A percentile compares a stretch with the other conserved stretches of the same genome.
phyloP scores from a whole-genome alignment of 2,329 filamentous ascomycete species.

The Cladosporium sp. region DNA sequence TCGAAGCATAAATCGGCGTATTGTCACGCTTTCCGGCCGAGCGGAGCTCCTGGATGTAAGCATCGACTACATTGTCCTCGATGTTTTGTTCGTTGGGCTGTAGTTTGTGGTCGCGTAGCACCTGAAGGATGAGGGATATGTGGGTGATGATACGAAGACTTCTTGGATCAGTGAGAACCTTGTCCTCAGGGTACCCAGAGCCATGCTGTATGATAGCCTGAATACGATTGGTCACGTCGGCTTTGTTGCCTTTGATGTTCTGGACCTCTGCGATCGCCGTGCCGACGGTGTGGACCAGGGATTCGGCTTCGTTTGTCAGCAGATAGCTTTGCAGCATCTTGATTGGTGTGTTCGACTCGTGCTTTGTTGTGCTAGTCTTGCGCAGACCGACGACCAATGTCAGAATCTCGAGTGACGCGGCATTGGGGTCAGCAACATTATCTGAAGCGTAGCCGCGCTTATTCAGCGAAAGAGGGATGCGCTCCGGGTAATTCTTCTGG shows the following conservation, averaged over 20 bases:
- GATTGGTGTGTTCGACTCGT: constrained; percentile 64
- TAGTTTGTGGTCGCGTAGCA: constrained; percentile 48
- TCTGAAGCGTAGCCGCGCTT: constrained; percentile 66
- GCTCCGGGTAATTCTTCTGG: constrained; percentile 55
- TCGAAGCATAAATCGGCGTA: constrained; percentile 85
- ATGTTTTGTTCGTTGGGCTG: constrained; percentile 47
- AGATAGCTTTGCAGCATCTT: constrained; percentile 77
- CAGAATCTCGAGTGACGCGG: constrained; percentile 29
- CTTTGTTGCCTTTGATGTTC: constrained; percentile 28
- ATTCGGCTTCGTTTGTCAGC: constrained; percentile 59
- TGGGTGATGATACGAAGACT: constrained; percentile 49
- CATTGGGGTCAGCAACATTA: constrained; percentile 54
- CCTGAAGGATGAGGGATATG: constrained; percentile 65
- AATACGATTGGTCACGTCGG: constrained; percentile 29
- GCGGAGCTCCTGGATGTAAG: constrained; percentile 78
- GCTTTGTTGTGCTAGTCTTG: constrained; percentile 54
- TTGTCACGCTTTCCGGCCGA: constrained; percentile 71
- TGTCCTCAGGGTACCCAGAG: constrained; percentile 28
- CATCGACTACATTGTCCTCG: constrained; percentile 74
- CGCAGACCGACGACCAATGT: constrained; percentile 62
- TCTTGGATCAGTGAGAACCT: constrained; percentile 43
- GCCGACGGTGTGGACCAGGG: constrained; percentile 47
- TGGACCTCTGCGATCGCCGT: constrained; percentile 43
- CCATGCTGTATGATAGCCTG: constrained; percentile 15
- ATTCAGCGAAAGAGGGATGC: constrained; percentile 54